These are phyloP conservation scores for Leonotis leonurus DNA, from an alignment of 257 asterid genomes.

Conservation along the genomic window DNA sequence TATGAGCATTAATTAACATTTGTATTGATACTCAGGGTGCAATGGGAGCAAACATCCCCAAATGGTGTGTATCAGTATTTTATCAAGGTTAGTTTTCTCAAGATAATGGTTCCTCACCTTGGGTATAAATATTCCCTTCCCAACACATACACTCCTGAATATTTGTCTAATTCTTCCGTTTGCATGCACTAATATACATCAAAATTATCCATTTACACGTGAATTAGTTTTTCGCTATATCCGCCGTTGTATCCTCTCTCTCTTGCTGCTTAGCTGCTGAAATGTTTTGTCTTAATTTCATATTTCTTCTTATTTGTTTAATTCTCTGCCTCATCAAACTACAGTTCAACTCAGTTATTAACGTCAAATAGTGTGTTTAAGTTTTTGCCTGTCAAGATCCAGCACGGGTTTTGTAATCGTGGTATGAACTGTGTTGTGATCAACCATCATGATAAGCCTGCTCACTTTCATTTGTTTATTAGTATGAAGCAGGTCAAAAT, in stretches of 20 bases:
- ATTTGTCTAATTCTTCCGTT: not conserved
- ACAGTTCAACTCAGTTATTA: not conserved
- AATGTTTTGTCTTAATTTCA: no score
- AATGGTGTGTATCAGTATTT: slow-evolving; percentile 84
- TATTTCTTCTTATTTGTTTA: not conserved
- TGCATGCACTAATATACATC: not conserved
- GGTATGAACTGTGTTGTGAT: not conserved
- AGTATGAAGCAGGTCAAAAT: not conserved
- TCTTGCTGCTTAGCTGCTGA: not conserved
- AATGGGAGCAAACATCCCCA: slow-evolving; percentile 55
- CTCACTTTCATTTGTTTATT: not conserved
- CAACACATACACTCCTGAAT: not conserved
- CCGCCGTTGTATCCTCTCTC: not conserved
- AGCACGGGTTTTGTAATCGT: not conserved
- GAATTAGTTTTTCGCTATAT: no score
- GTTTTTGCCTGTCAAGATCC: not conserved
- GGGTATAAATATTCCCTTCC: not conserved
- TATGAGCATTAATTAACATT: not conserved
- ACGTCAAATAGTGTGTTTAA: not conserved
- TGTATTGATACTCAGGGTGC: slow-evolving; percentile 42
- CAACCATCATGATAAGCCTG: not conserved
- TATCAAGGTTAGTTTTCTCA: slow-evolving; percentile 50
- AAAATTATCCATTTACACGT: not conserved
- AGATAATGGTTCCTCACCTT: not conserved
- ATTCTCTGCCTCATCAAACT: not conserved